Evolutionary conservation across 2,329 filamentous ascomycete species (phyloP), one percentile per base, ranked within the genome.

Genomic region (Fusarium coicis): DNA sequence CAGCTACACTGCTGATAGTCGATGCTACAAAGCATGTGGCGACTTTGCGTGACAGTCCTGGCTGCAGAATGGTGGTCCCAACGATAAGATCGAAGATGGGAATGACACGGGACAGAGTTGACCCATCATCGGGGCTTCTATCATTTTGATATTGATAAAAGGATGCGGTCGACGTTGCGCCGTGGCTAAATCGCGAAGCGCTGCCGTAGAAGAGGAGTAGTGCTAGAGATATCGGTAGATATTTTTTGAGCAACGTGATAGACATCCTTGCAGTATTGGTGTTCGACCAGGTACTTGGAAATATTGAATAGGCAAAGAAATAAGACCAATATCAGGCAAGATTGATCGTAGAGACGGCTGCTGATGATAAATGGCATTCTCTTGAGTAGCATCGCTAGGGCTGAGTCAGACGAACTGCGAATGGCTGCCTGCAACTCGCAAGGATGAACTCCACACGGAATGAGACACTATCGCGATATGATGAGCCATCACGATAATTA

Each of bases 121-220:
- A 74, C 1, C 63, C 71, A 2, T 74, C 71, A 5, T 72, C 71
- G 0, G 52, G 59, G 18, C 47, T 59, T 6, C 71, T 59, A 5
- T 68, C 59, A 8, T 68, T 74, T 12, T 74, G 67, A 15, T 62
- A 74, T 10, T 34, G 34, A 23, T 74, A 74, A 16, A 74, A 74
- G 0, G 53, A 53, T 19, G 59, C 1, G 5, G 63, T 62, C 5
- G 72, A 74, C 15, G 72, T 74, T 11, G 67, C 49, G 1, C 71
- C 72, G 4, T 74, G 72, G 2, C 55, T 60, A 10, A 74, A 72
- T 7, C 72, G 47, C 12, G 72, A 74, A 5, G 71, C 72, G 18
- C 67, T 68, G n/a, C 72, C 72, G 18, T 74, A 74, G 21, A 72
- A 74, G 6, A 74, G 59, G 3, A 74, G 43, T 0, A 71, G 15